Percentiles rank a stretch among this genome's conserved stretches.
phyloP scores from a whole-genome alignment of 345 rosid species.

The Citrus glauca region DNA sequence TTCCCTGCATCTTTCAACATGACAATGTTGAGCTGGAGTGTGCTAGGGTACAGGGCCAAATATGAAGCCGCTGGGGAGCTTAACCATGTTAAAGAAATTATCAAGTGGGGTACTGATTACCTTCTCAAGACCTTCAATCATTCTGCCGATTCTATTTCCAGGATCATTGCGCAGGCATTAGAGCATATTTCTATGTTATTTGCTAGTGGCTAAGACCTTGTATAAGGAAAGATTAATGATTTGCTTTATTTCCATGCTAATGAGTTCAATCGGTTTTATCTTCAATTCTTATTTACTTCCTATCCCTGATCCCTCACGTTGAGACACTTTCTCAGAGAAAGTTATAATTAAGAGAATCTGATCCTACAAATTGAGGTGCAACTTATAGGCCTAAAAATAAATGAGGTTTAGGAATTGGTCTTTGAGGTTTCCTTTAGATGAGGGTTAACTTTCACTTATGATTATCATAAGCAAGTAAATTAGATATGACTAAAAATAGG shows the following conservation, averaged over 20 bases:
- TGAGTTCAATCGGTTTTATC: no score
- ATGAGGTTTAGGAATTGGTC: neutral
- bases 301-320: neutral
- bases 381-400: no score
- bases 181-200: neutral
- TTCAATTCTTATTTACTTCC: neutral
- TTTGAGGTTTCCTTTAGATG: no score
- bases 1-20: constrained; percentile 83
- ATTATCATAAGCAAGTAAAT: neutral
- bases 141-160: constrained; percentile 59
- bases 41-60: constrained; percentile 83
- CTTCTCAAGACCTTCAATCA: constrained; percentile 87
- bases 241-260: no score
- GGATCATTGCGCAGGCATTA: constrained; percentile 59
- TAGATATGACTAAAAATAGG: neutral
- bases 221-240: neutral
- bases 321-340: neutral
- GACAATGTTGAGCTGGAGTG: constrained; percentile 99
- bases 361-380: no score
- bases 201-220: neutral
- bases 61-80: constrained; percentile 94
- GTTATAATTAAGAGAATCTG: no score
- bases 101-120: constrained; percentile 91
- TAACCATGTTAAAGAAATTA: constrained; percentile 69
- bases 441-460: neutral